Evolutionary conservation across 225 moss, liverwort and hornwort genomes (phyloP), one percentile per base, ranked within the genome.

Genomic region (Sphagnum contortum): DNA sequence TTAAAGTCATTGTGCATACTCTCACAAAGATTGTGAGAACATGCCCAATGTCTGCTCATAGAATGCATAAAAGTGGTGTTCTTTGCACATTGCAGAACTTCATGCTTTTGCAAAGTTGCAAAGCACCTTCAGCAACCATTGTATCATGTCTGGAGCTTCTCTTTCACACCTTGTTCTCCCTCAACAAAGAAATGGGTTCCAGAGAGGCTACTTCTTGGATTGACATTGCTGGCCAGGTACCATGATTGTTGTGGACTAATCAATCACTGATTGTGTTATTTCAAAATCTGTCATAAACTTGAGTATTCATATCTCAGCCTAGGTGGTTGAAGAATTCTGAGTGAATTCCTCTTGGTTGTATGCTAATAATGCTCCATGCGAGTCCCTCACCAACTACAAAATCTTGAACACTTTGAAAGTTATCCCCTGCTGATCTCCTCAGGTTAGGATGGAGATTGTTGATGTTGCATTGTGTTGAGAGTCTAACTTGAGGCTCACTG

Each of bases 201-300:
- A 69, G 71, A 72, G 74, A 71, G 65, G 74, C 80, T 61, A 83
- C 77, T 51, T 82, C 79, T 51, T 94, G 94, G 94, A 49, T 76
- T 57, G 83, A 87, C 45, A 74, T 94, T 59, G 83, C 81, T 57
- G 69, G 52, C 54, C 84, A 88, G 90, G 94, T 94, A 74, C 57
- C 29, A 29, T 29, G 29, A 29, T 29, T 29, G 29, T 29, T 29
- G 1, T 29, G 29, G 29, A 29, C 29, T 29, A 29, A 29, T 29
- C 29, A 29, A 29, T 29, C 29, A 29, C 29, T 29, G 29, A 0
- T 29, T 29, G 29, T 29, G 29, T 29, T 29, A 29, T 29, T 29
- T 29, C 29, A 29, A 29, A 29, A 29, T 29, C 29, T 29, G 29
- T 29, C 29, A 1, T 29, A 29, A 29, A 29, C 29, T 29, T 1